Conservation (phyloP, 768 basidiomycete species). For the Mrakia hoshinonis region DNA sequence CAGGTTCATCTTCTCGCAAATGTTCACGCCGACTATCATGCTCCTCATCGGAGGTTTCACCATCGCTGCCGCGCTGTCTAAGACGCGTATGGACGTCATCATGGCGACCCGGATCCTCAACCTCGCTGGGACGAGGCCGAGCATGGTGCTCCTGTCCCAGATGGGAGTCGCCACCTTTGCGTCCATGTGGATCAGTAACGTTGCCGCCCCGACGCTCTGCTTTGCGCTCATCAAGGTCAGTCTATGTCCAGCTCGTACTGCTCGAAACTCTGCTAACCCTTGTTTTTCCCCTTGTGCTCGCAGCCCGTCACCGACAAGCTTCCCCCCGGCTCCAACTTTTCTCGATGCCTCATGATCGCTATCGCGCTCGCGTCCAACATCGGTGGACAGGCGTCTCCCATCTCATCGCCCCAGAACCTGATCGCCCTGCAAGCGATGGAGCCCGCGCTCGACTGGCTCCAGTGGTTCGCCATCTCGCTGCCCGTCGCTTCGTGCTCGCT, state of each 20-base stretch:
- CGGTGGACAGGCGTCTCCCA: constrained; percentile 92
- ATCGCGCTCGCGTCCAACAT: constrained; percentile 98
- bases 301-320: constrained; percentile 90
- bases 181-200: constrained; percentile 99
- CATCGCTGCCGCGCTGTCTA: constrained; percentile 88
- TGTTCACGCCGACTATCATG: constrained; percentile 99
- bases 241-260: neutral
- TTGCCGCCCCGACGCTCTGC: constrained; percentile 93
- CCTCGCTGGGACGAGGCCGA: constrained; percentile 79
- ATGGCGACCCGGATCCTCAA: constrained; percentile 84
- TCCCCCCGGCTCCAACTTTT: constrained; percentile 75
- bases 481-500: constrained; percentile 83
- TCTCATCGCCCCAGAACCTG: constrained; percentile 95
- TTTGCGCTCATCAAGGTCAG: constrained; percentile 86
- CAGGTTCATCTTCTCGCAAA: constrained; percentile 83
- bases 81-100: constrained; percentile 81
- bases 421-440: constrained; percentile 86
- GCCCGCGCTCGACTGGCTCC: constrained; percentile 71
- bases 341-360: constrained; percentile 86
- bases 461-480: constrained; percentile 88
- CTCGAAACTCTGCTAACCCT: neutral
- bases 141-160: constrained; percentile 77
- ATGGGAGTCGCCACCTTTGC: constrained; percentile 97
- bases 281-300: neutral
- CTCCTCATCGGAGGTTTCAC: constrained; percentile 96